These are phyloP conservation scores for Globisporangium irregulare DNA, from an alignment of 352 stramenopile genomes.

Conservation along the genomic window DNA sequence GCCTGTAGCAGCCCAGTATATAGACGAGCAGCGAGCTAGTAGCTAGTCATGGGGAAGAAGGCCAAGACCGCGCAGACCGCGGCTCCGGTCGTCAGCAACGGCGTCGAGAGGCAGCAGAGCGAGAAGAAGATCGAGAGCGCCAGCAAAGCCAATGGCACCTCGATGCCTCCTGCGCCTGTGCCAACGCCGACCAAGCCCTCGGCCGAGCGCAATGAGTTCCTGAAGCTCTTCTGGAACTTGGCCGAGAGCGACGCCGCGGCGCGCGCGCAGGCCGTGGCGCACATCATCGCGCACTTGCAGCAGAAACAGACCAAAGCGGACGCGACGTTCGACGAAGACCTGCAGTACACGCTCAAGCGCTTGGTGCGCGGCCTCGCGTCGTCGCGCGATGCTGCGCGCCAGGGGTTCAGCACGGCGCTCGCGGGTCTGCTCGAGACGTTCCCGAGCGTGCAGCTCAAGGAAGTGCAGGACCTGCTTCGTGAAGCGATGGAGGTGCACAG, in stretches of 20 bases:
- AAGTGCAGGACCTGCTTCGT: slow-evolving; percentile 56
- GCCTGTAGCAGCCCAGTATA: slow-evolving; percentile 1
- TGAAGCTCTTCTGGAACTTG: slow-evolving; percentile 88
- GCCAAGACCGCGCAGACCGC: slow-evolving; percentile 12
- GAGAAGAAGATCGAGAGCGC: not conserved
- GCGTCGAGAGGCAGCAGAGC: not conserved
- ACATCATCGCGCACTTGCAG: slow-evolving; percentile 53
- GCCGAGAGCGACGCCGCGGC: slow-evolving; percentile 66
- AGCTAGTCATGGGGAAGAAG: slow-evolving; percentile 17
- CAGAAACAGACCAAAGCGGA: slow-evolving; percentile 28
- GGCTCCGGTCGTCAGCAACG: not conserved
- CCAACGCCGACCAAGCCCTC: slow-evolving; percentile 14
- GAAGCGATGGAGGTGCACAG: slow-evolving; percentile 78
- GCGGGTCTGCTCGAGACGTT: slow-evolving; percentile 63
- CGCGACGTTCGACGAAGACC: slow-evolving; percentile 34
- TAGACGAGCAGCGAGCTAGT: not conserved
- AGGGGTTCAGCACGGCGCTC: slow-evolving; percentile 88
- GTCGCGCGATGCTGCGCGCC: slow-evolving; percentile 83
- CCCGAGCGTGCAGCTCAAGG: slow-evolving; percentile 32
- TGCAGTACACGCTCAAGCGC: slow-evolving; percentile 90
- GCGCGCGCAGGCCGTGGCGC: slow-evolving; percentile 54
- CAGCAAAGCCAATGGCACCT: not conserved
- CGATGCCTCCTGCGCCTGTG: slow-evolving; percentile 2
- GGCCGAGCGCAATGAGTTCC: slow-evolving; percentile 58
- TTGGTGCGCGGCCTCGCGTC: slow-evolving; percentile 88